Evolutionary conservation across 1,284 basidiomycete genomes (phyloP), one percentile per base, ranked within the genome.

Genomic region (Taiwanofungus camphoratus): DNA sequence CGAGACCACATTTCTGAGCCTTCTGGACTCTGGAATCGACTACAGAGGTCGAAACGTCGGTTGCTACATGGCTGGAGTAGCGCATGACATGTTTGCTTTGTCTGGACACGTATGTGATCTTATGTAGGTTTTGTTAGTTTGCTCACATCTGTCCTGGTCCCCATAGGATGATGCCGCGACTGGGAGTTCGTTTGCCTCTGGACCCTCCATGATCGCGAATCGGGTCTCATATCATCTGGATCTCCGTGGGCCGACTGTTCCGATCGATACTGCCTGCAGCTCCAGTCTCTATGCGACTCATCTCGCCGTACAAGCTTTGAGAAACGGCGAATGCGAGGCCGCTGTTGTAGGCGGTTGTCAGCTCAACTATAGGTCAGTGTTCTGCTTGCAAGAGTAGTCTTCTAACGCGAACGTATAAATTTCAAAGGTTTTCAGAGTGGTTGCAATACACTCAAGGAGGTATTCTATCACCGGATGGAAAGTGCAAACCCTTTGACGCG

Each of bases 141-240:
- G 24, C 24, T 33, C 18, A 26, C n/a, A 23, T 29, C 9, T 9
- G 26, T 3, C 3, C 22, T 39, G 6, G 33, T 20, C 1, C 5
- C 3, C 15, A 21, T 42, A 69, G 69, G 63, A 69, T 49, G 62
- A 61, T 32, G 51, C 46, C 9, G 64, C 68, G 21, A 52, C 60
- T n/a, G 42, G 50, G n/a, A 65, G 66, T 4, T 63, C 65, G 7
- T 66, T 73, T 41, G 63, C 65, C 4, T 55, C 54, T 3, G 48
- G 54, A n/a, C 65, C 67, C 8, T 55, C 54, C 15, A 67, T 67
- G 54, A 52, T 69, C 11, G 70, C 73, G 5, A 74, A 76, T 51
- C 59, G 63, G 19, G 60, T 76, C n/a, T 73, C 74, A 9, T 71
- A 73, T 44, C 65, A 69, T 29, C 62, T 77, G 26, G 71, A 76